Evolutionary conservation across 495 filamentous ascomycete genomes (phyloP), one percentile per base, ranked within the genome.

Genomic region (Neurospora tetraspora): DNA sequence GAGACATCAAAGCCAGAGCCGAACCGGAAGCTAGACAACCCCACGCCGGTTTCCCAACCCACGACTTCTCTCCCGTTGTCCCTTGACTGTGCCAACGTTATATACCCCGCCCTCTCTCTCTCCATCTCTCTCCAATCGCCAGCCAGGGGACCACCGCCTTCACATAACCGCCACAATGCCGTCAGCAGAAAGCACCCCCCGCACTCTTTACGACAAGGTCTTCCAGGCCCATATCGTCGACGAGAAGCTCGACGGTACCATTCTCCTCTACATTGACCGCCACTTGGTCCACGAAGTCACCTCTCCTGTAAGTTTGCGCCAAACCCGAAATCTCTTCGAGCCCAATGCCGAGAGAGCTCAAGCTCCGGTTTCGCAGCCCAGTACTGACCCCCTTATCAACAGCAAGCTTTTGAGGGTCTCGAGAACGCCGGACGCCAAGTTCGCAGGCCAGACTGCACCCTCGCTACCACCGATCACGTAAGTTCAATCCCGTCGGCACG

Each of bases 221-320:
- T 91, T 98, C 81, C 88, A 91, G 74, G 90, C 89, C 81, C 96
- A 99, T 83, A 92, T 97, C 74, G 94, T 99, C 78, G 92, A 98
- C 77, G 92, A 94, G 87, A 91, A 93, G 84, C 89, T 93, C 27
- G 94, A 96, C 84, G 94, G 94, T 80, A 98, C 95, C 47, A 88
- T 97, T 77, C 81, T 97, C 71, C 85, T 99, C 38, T 99, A 99
- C 78, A 98, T 98, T 78, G 93, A 96, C 82, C 88, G 96, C 81
- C 96, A 99, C 86, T 88, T 99, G 43, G 93, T 98, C 71, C 96
- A 99, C 79, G 96, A 99, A 87, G 96, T 99, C 79, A 98, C 96
- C 70, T 97, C 95, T 71, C 96, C 96, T 40, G 91, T 92, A 83
- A 77, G 87, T 71, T 71, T 38, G 6, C 31, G 18, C 53, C 53